Evolutionary conservation across 768 basidiomycete species (phyloP), one percentile per base, ranked within the genome.

Genomic region (Pleurotus ostreatus): DNA sequence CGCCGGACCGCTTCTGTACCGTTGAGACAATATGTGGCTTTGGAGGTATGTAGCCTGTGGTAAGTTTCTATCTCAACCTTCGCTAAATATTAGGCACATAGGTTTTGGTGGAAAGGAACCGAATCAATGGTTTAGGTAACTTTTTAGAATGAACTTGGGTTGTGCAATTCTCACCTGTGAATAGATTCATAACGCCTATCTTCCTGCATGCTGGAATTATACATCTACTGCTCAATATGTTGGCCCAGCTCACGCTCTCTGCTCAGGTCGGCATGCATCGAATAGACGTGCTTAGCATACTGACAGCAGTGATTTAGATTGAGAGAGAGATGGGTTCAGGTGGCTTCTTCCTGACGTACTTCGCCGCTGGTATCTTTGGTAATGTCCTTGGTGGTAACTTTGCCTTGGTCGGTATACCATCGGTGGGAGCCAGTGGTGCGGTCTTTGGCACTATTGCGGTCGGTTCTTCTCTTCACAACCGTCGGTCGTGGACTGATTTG

Each of bases 161-260:
- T 37, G 34, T n/a, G 15, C 20, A 40, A 22, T 26, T 22, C 30
- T 40, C 12, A 41, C 22, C n/a, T 15, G 46, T 18, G 5, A 22
- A 46, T 61, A 89, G 92, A 60, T 95, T 95, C 65, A 87, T 94
- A 62, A 85, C 86, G 1, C 81, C 94, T 7, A 89, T 96, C 49
- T 97, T 98, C 66, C 71, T 98, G 4, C 96, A 98, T 62, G 97
- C 93, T 9, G 96, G 96, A n/a, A 77, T 99, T 56, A 77, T 99
- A n/a, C 96, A 99, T 67, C 77, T 96, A 37, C 61, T 88, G 3
- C 66, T 99, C 58, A 99, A 99, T 66, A 89, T 98, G 86, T 67
- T 95, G 25, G 94, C 88, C 12, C 95, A 96, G 63, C 68, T 89
- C 56, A 83, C 81, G 0, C 73, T 89, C n/a, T 88, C 87, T 5